These are phyloP conservation scores for Saccharomycopsis lassenensis DNA, from an alignment of 805 yeast species.

Conservation along the genomic window DNA sequence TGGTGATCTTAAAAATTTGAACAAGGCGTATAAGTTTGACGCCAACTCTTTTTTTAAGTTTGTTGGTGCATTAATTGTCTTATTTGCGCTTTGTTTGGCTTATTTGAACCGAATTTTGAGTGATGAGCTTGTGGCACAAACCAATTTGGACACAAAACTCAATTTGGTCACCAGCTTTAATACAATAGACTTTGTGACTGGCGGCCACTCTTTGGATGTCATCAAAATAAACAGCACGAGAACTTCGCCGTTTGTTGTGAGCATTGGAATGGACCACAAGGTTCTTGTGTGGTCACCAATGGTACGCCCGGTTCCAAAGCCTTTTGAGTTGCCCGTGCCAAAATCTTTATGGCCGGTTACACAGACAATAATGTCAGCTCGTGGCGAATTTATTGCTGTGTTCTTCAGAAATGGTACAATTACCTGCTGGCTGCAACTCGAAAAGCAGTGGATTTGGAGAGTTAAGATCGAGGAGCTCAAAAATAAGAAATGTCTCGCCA, in stretches of 20 bases:
- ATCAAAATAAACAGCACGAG: constrained; percentile 47
- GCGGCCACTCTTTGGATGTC: constrained; percentile 53
- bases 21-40: too few species aligned
- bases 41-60: too few species aligned
- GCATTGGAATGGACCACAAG: constrained; percentile 65
- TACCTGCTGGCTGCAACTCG: constrained; percentile 49
- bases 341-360: constrained; percentile 52
- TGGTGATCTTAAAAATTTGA: too few species aligned
- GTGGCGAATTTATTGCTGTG: constrained; percentile 48
- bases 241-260: constrained; percentile 51
- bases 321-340: constrained; percentile 32
- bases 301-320: constrained; percentile 34
- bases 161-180: too few species aligned
- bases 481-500: constrained; percentile 34
- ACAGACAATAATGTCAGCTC: constrained; percentile 41
- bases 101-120: too few species aligned
- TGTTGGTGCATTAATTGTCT: too few species aligned
- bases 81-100: too few species aligned
- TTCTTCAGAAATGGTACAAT: constrained; percentile 41
- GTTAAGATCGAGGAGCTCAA: constrained; percentile 28
- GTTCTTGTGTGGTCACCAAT: constrained; percentile 68
- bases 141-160: too few species aligned
- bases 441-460: constrained; percentile 50
- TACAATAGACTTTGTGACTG: constrained; percentile 24
- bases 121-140: too few species aligned